Conservation (phyloP, 768 basidiomycete genomes). For the Rhodotorula paludigena region DNA sequence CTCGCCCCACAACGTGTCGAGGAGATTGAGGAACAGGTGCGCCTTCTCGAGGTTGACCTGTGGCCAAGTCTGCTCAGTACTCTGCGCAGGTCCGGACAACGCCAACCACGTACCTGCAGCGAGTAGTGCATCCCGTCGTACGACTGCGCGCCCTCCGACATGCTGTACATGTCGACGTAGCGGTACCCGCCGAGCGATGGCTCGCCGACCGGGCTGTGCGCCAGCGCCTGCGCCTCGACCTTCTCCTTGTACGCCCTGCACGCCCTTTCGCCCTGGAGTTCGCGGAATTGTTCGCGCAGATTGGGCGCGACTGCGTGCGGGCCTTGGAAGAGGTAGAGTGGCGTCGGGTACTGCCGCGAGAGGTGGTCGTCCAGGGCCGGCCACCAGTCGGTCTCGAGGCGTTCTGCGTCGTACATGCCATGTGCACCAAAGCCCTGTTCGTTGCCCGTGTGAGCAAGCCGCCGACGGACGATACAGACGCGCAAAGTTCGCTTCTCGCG, state of each 20-base stretch:
- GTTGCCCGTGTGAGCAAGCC: not conserved
- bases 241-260: not conserved
- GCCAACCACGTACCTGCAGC: not conserved
- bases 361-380: not conserved
- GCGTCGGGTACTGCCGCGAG: not conserved
- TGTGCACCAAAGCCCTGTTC: not conserved
- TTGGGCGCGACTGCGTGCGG: not conserved
- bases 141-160: not conserved
- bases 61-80: fast-evolving
- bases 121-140: slow-evolving; percentile 12
- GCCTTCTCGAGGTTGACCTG: slow-evolving; percentile 10
- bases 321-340: slow-evolving; percentile 1
- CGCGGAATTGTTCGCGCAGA: not conserved
- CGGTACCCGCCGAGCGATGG: not conserved
- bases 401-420: not conserved
- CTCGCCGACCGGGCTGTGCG: not conserved
- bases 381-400: too few relatives aligned
- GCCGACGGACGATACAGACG: too few relatives aligned
- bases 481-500: too few relatives aligned
- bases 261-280: not conserved
- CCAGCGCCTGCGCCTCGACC: not conserved
- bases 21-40: slow-evolving; percentile 8
- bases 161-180: slow-evolving; percentile 5
- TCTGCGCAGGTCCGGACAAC: not conserved
- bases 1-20: slow-evolving; percentile 13